Base-by-base conservation (phyloP, 139 green algal species). In the Chlamydomonas eustigma region DNA sequence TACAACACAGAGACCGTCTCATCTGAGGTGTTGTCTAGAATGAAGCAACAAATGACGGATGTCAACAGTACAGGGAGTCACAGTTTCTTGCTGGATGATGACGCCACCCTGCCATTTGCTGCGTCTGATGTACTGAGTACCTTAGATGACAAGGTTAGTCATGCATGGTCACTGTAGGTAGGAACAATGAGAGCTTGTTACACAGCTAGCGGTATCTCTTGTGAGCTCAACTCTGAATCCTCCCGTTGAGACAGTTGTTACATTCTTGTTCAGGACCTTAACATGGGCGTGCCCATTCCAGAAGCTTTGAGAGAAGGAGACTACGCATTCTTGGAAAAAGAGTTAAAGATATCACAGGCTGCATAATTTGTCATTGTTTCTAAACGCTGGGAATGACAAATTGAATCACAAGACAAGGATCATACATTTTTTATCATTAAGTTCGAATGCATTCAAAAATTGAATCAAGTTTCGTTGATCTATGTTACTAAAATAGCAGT, bases 21-120 rank as follows among this genome's bases (percentile, higher is more conserved):
- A 18, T 37, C 36, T 8, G 78, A 95, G 64, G 95, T 97, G 64
- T 83, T 97, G 39, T 72, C 75, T 0, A 74, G 81, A 30, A 96
- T 97, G 92, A 98, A 97, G 85, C 65, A 88, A 73, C 79, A 87
- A 1, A 99, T 99, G 95, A 88, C 92, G 81, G 90, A 97, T 50
- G 87, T 88, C 69, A 87, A 81, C 83, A 82, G 81, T 51, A 73
- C 65, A 63, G 76, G 39, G 79, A 89, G 50, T 5, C 92, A 98
- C 86, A 94, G 87, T n/a, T 99, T 99, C 92, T 86, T 99, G 69
- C 87, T 99, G 71, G 95, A 99, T 74, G 95, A 99, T 73, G 95
- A 99, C 85, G 94, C 88, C 8, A 92, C 88, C 76, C 88, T 96
- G 74, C 93, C 93, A 18, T 97, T 97, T 80, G 50, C 75, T 24